Conservation (phyloP, 106 monocot genomes). For the Narthecium ossifragum region DNA sequence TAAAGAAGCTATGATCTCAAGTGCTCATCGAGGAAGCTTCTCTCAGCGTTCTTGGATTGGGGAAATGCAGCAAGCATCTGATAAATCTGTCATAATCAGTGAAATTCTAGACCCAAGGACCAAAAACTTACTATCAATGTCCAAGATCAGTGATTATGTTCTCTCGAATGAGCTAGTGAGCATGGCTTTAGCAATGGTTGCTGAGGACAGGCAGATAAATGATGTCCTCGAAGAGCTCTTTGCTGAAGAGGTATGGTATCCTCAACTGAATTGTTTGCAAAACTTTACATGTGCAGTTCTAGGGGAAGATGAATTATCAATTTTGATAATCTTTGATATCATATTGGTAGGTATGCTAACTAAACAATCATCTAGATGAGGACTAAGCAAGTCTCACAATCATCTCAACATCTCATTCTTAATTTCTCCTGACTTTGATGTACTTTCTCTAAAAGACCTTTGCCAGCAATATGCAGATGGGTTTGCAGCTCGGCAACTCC, state of each 20-base stretch:
- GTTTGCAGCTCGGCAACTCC: no score
- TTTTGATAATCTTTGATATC: no score
- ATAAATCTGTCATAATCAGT: slow-evolving; percentile 63
- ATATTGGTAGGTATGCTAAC: no score
- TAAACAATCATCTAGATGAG: no score
- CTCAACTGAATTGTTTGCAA: not conserved
- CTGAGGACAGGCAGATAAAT: slow-evolving; percentile 72
- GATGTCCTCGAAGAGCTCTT: slow-evolving; percentile 71
- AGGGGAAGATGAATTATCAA: no score
- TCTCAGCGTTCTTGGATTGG: slow-evolving; percentile 69
- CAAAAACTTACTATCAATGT: slow-evolving; percentile 60
- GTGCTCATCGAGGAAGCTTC: slow-evolving; percentile 30
- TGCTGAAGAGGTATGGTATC: slow-evolving; percentile 54
- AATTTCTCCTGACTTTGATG: no score
- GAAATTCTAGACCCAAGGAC: slow-evolving; percentile 73
- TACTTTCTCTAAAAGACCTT: no score
- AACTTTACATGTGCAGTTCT: no score
- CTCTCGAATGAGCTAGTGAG: slow-evolving; percentile 74
- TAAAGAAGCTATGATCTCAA: slow-evolving; percentile 31
- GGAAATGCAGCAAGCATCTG: slow-evolving; percentile 77
- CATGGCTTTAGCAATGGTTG: slow-evolving; percentile 80
- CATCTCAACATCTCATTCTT: no score
- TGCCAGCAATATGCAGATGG: no score
- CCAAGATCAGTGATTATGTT: slow-evolving; percentile 72
- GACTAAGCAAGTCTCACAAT: no score